Evolutionary conservation across 192 early-diverging fungal species (phyloP), one percentile per base, ranked within the genome.

Genomic region (Dimargaris verticillata): DNA sequence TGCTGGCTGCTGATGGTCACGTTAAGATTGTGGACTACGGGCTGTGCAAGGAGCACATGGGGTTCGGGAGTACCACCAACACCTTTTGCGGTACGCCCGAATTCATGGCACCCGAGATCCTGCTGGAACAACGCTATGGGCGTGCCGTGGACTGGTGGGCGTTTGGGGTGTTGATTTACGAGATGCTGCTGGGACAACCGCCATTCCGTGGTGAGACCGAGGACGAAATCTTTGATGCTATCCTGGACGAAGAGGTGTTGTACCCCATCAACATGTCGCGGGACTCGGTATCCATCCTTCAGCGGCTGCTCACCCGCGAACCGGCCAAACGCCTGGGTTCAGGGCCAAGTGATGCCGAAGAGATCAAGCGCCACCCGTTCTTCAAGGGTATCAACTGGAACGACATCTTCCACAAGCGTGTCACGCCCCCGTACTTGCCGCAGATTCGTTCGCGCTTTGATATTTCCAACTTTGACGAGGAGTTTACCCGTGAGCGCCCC

Each of bases 71-170:
- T 18, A 89, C 85, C 0, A 96, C 95, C 5, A 88, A 84, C 51
- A 97, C 93, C 4, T 97, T 96, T 74, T 97, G 93, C 67, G 95
- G 95, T 38, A 98, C 95, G 28, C 93, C 93, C 15, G 95, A 98
- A 70, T 98, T 95, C 64, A 98, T 98, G 93, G 93, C 95, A 7
- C 95, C 95, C 45, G 95, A 98, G 72, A 95, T 98, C 55, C 75
- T 98, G 29, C 72, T 86, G 61, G 95, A 95, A 70, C 88, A 95
- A 74, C 88, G 88, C 46, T 98, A 98, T 68, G 87, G 84, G 14
- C 80, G 88, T n/a, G 92, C 95, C 3, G 93, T 95, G 2, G 95
- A 98, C 72, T 98, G 95, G 95, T 98, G 95, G 95, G 91, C 95
- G 2, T 90, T 88, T 70, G 86, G 86, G 55, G 85, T 88, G 12